These are phyloP conservation scores for Acacia concinna DNA, from an alignment of 331 rosid genomes.

Conservation along the genomic window DNA sequence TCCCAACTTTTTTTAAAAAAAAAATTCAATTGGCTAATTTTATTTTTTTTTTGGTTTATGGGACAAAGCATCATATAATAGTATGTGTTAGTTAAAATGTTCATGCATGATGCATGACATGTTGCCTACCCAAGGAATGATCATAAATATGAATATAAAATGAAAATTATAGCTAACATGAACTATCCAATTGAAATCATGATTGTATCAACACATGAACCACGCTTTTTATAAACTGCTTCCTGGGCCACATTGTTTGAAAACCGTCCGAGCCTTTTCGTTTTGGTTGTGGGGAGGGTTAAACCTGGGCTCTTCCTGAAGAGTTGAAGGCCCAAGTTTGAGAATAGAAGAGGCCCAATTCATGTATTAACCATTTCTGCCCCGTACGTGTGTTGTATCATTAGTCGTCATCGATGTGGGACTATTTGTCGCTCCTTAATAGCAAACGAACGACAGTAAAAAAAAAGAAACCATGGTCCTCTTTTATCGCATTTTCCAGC, in stretches of 20 bases:
- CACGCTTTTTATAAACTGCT: too few relatives aligned
- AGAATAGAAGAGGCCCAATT: background rate
- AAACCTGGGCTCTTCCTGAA: background rate
- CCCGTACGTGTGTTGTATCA: background rate
- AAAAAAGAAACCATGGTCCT: background rate
- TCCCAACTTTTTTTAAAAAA: too few relatives aligned
- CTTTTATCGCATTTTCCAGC: background rate
- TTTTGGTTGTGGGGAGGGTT: background rate
- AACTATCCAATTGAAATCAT: too few relatives aligned
- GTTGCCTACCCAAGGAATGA: background rate
- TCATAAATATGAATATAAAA: background rate
- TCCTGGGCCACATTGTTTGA: background rate
- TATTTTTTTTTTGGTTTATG: too few relatives aligned
- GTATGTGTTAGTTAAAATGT: background rate
- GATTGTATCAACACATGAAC: too few relatives aligned
- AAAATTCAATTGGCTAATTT: background rate
- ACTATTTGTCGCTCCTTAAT: background rate
- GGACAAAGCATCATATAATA: background rate
- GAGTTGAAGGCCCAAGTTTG: background rate
- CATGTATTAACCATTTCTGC: background rate
- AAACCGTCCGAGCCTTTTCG: background rate
- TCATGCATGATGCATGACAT: background rate
- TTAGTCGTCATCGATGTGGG: background rate
- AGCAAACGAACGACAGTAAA: background rate
- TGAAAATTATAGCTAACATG: background rate